These are phyloP conservation scores for Nothophytophthora sp. DNA, from an alignment of 352 stramenopile species.

Conservation along the genomic window DNA sequence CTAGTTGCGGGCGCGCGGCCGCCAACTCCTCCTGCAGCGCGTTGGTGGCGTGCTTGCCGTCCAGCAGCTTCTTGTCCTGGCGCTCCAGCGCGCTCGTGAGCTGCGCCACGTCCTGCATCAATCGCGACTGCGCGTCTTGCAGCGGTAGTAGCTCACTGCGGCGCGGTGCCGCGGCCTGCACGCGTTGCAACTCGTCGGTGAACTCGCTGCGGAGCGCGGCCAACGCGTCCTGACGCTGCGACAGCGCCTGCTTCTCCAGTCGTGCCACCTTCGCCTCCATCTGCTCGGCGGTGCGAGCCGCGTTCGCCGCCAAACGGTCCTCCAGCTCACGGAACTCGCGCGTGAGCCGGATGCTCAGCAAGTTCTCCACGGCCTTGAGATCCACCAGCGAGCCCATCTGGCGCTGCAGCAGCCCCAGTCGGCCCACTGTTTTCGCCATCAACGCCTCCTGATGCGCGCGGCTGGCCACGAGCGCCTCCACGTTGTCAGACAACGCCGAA, in stretches of 20 bases:
- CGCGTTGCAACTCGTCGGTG: conserved; percentile 55
- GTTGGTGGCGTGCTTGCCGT: conserved; percentile 43
- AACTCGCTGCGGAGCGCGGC: conserved; percentile 57
- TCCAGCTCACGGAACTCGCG: conserved; percentile 80
- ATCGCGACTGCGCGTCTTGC: conserved; percentile 59
- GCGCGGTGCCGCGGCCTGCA: conserved; percentile 44
- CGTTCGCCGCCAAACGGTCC: conserved; percentile 52
- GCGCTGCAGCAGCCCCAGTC: conserved; percentile 49
- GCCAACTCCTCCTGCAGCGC: conserved; percentile 55
- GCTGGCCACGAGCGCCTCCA: conserved; percentile 51
- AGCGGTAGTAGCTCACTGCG: conserved; percentile 53
- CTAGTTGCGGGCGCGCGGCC: conserved; percentile 58
- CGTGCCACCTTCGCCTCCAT: conserved; percentile 64
- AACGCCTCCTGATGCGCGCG: conserved; percentile 56
- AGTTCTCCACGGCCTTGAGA: conserved; percentile 66
- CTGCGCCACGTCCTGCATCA: conserved; percentile 64
- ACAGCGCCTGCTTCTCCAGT: conserved; percentile 53
- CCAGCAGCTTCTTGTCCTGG: conserved; percentile 65
- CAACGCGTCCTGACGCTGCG: conserved; percentile 54
- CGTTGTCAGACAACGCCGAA: conserved; percentile 53
- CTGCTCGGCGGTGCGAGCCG: conserved; percentile 65
- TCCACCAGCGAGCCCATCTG: conserved; percentile 56
- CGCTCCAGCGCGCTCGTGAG: conserved; percentile 55
- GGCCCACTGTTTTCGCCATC: conserved; percentile 58
- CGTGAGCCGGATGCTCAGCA: conserved; percentile 62